phyloP scores from a whole-genome alignment of 768 basidiomycete genomes.

The Suillus ampliporus region DNA sequence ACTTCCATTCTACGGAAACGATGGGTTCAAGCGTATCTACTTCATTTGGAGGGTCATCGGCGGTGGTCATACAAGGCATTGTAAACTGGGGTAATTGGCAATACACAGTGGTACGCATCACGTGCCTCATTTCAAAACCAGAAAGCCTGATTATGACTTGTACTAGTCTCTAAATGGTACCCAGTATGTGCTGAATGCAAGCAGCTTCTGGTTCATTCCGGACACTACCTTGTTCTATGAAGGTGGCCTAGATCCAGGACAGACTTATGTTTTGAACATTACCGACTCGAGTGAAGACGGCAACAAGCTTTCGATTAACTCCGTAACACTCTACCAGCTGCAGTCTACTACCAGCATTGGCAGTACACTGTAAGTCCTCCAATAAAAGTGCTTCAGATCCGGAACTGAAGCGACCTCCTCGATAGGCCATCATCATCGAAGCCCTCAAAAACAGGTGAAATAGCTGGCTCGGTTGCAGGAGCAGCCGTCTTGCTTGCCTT shows the following conservation, averaged over 20 bases:
- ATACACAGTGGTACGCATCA: constrained; percentile 29
- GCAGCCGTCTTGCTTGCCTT: constrained; percentile 15
- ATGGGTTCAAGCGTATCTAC: constrained; percentile 13
- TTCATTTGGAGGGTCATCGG: constrained; percentile 11
- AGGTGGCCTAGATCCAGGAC: constrained; percentile 15
- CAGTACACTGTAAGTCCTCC: constrained; percentile 8
- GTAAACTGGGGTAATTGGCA: constrained; percentile 30
- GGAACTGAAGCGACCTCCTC: neutral
- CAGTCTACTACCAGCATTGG: too few species aligned
- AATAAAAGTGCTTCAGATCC: constrained; percentile 3
- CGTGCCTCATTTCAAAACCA: neutral
- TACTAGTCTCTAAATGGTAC: constrained; percentile 15
- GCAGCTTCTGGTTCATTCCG: constrained; percentile 29
- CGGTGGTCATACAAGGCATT: constrained; percentile 19
- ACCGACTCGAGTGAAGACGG: constrained; percentile 15
- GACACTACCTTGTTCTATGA: constrained; percentile 21
- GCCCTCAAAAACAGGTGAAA: constrained; percentile 20
- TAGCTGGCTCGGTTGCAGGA: constrained; percentile 23
- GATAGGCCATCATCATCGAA: constrained; percentile 5
- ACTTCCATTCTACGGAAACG: constrained; percentile 14
- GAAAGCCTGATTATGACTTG: neutral
- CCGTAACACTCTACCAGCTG: constrained; percentile 21
- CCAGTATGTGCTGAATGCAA: constrained; percentile 14
- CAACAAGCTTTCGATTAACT: constrained; percentile 16
- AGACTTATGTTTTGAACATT: constrained; percentile 17